A percentile compares a stretch with the other conserved stretches of the same genome.
phyloP scores from a whole-genome alignment of 169 alveolate genomes.

The Pseudocohnilembus persalinus region DNA sequence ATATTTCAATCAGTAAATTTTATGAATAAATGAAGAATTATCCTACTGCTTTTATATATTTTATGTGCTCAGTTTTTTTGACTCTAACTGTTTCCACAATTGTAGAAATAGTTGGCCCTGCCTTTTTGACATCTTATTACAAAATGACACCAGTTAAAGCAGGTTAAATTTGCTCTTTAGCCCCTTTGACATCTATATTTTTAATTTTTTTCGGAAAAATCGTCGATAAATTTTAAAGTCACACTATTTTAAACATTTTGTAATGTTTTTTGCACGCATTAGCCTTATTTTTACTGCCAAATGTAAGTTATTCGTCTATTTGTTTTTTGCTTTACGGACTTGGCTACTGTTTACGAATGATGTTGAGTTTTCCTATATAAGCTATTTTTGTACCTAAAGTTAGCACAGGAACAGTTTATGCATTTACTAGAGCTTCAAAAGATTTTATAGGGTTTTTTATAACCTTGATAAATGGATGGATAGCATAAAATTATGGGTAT shows the following conservation, averaged over 20 bases:
- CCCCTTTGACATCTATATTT: not conserved
- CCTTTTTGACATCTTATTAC: not conserved
- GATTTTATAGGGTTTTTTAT: not conserved
- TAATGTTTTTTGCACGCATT: not conserved
- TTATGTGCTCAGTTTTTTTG: not conserved
- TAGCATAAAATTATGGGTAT: not conserved
- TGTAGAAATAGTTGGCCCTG: not conserved
- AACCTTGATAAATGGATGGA: not conserved
- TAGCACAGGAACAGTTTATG: not conserved
- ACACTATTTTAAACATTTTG: not conserved
- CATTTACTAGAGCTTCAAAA: not conserved
- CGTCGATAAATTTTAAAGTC: not conserved
- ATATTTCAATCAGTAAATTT: no score
- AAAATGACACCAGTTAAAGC: not conserved
- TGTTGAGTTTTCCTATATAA: not conserved
- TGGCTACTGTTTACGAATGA: not conserved
- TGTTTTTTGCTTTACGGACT: not conserved
- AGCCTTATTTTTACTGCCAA: not conserved
- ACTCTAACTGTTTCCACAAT: not conserved
- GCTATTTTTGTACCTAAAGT: not conserved
- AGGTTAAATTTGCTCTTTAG: not conserved
- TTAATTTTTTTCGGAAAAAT: not conserved
- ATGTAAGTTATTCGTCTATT: not conserved
- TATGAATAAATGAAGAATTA: not conserved
- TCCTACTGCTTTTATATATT: not conserved